Conservation (phyloP, 768 basidiomycete species). For the Leccinum olivaceopallidum region DNA sequence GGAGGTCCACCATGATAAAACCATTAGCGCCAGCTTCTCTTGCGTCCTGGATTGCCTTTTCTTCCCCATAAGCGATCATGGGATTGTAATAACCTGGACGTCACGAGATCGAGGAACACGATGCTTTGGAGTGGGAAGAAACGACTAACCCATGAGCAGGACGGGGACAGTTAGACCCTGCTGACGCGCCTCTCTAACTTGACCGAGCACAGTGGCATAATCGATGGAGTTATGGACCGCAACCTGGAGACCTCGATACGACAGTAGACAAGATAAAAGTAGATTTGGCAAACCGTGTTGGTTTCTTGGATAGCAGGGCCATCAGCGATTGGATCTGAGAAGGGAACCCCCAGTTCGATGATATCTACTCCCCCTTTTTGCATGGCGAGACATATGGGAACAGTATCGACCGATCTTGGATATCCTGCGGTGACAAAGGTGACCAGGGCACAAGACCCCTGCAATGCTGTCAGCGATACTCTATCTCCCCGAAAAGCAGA, state of each 20-base stretch:
- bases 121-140: background rate
- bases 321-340: constrained; percentile 93
- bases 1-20: constrained; percentile 96
- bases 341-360: constrained; percentile 84
- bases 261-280: background rate
- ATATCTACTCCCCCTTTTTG: constrained; percentile 92
- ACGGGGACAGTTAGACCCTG: constrained; percentile 85
- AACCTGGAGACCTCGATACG: constrained; percentile 50
- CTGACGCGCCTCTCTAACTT: constrained; percentile 75
- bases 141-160: constrained; percentile 39
- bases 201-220: constrained; percentile 71
- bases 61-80: constrained; percentile 91
- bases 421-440: constrained; percentile 97
- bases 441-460: constrained; percentile 58
- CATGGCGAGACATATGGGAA: constrained; percentile 88
- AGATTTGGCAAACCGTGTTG: constrained; percentile 64
- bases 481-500: background rate
- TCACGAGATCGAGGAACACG: background rate
- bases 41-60: constrained; percentile 90
- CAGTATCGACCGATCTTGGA: constrained; percentile 76
- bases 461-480: constrained; percentile 8
- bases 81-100: constrained; percentile 94
- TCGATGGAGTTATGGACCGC: constrained; percentile 82
- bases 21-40: constrained; percentile 91
- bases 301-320: constrained; percentile 91